A percentile compares a stretch with the other conserved stretches of the same genome.
phyloP scores from a whole-genome alignment of 306 rosid species.

The Calophaca sinica region DNA sequence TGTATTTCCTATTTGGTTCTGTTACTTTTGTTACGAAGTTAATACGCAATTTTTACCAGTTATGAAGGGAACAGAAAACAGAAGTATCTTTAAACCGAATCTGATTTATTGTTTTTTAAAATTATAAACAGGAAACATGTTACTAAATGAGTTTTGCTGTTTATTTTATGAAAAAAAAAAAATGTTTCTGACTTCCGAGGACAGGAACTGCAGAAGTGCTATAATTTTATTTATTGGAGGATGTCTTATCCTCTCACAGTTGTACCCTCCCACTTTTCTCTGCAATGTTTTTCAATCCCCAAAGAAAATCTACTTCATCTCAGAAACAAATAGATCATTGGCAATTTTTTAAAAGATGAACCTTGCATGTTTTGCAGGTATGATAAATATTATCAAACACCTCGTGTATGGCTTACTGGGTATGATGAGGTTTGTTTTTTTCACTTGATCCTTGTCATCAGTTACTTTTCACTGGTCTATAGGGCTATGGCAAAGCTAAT shows the following conservation, averaged over 20 bases:
- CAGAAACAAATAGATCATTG: conserved; percentile 30
- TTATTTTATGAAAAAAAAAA: background rate
- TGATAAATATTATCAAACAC: conserved; percentile 97
- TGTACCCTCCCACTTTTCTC: conserved; percentile 14
- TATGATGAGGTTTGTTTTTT: conserved; percentile 82
- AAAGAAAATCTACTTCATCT: background rate
- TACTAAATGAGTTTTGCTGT: background rate
- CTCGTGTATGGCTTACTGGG: conserved; percentile 98
- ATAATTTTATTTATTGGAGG: background rate
- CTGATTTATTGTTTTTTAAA: background rate
- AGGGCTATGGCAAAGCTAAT: conserved; percentile 4
- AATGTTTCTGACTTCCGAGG: background rate
- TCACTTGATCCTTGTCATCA: conserved; percentile 28
- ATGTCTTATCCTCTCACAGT: conserved; percentile 18
- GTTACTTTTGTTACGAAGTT: background rate
- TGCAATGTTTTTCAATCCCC: background rate
- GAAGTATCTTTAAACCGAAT: background rate
- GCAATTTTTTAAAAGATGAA: conserved; percentile 26
- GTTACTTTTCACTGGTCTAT: conserved; percentile 27
- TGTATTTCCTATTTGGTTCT: conserved; percentile 17
- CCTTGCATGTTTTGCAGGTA: conserved; percentile 63
- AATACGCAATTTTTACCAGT: background rate
- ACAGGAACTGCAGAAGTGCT: background rate
- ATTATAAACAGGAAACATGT: background rate
- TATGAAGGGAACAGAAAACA: background rate